These are phyloP conservation scores for Hansenula sp. DNA, from an alignment of 1,139 yeast genomes.

Conservation along the genomic window DNA sequence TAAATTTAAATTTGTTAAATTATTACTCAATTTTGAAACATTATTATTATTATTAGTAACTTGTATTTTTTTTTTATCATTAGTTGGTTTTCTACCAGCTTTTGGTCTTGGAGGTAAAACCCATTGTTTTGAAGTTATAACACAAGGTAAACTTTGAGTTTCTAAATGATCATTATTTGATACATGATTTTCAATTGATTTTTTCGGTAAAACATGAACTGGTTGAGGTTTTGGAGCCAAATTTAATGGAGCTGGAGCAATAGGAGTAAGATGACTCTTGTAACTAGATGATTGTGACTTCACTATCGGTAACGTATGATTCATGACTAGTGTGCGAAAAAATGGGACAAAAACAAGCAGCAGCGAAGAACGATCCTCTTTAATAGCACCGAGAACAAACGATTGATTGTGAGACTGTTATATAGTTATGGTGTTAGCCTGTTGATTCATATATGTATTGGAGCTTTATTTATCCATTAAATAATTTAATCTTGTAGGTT, in stretches of 20 bases:
- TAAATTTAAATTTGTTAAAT: constrained; percentile 13
- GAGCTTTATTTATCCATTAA: too few species aligned
- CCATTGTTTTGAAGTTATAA: constrained; percentile 56
- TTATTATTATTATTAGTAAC: background rate
- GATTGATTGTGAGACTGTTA: too few species aligned
- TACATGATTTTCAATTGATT: constrained; percentile 3
- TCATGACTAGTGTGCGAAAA: constrained; percentile 1
- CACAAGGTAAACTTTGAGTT: constrained; percentile 16
- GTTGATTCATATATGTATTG: too few species aligned
- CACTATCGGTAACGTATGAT: constrained; percentile 11
- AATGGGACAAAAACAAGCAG: too few species aligned
- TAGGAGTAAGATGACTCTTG: constrained; percentile 14
- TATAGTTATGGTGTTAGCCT: too few species aligned
- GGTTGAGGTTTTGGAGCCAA: constrained; percentile 15
- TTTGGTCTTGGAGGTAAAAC: constrained; percentile 63
- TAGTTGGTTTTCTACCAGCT: constrained; percentile 49
- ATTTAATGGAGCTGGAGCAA: constrained; percentile 17
- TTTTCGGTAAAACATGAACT: constrained; percentile 17
- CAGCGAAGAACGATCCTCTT: too few species aligned
- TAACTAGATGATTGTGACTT: constrained; percentile 10
- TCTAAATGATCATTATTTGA: background rate
- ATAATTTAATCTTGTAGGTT: too few species aligned
- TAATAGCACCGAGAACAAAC: too few species aligned
- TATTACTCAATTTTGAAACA: constrained; percentile 12
- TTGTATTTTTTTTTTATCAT: constrained; percentile 13